A percentile compares a stretch with the other conserved stretches of the same genome.
Conservation (phyloP, 2,329 filamentous ascomycete genomes). For the Penicillium nordicum region DNA sequence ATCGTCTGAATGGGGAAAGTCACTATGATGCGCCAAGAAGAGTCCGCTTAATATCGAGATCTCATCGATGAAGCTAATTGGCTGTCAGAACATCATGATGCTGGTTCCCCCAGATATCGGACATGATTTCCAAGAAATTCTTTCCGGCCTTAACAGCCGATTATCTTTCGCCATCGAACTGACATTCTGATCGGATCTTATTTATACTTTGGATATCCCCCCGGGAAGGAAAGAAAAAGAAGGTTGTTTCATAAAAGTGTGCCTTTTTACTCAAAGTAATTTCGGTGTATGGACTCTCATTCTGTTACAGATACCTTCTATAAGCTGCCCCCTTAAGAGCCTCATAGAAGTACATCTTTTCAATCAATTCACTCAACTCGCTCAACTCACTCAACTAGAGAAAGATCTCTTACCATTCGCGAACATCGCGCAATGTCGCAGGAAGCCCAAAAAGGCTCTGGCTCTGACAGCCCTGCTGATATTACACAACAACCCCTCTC, state of each 20-base stretch:
- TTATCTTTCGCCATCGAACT: slow-evolving; percentile 15
- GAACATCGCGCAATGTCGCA: slow-evolving; percentile 19
- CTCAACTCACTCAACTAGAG: slow-evolving; percentile 2
- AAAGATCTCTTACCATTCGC: not conserved
- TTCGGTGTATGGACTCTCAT: slow-evolving; percentile 34
- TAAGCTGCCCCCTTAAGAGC: slow-evolving; percentile 31
- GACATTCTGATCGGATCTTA: not conserved
- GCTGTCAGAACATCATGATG: not conserved
- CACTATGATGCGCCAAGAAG: slow-evolving; percentile 14
- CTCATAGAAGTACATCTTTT: slow-evolving; percentile 13
- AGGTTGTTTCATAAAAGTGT: slow-evolving; percentile 1
- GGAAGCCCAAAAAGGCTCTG: slow-evolving; percentile 16
- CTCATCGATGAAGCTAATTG: slow-evolving; percentile 13
- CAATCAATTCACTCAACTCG: not conserved
- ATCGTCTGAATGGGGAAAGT: slow-evolving; percentile 6
- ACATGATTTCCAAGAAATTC: not conserved
- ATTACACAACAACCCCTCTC: slow-evolving; percentile 53
- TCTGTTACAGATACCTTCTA: slow-evolving; percentile 31
- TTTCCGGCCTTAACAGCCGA: slow-evolving; percentile 1
- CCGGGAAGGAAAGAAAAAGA: slow-evolving; percentile 4
- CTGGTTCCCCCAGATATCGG: slow-evolving; percentile 16
- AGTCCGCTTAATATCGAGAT: slow-evolving; percentile 9
- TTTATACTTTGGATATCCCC: slow-evolving; percentile 17
- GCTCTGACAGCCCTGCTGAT: slow-evolving; percentile 5
- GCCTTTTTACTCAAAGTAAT: slow-evolving; percentile 6